Evolutionary conservation across 495 filamentous ascomycete genomes (phyloP).

Genomic region (Neurospora sp.): DNA sequence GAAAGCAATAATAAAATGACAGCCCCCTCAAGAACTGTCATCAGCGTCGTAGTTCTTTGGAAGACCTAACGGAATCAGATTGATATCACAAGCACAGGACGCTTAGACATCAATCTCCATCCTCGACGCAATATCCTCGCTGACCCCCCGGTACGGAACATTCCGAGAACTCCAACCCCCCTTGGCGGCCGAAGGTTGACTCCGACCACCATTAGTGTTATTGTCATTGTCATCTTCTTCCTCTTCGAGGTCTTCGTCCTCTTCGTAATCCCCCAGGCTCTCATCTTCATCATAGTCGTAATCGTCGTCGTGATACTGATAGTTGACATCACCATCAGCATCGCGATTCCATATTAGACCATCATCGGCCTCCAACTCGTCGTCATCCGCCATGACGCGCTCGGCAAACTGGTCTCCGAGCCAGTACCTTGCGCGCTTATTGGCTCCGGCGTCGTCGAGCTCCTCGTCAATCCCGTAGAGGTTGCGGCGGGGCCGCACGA

Average conservation of each 20-base stretch:
- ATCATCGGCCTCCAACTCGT: constrained; percentile 34
- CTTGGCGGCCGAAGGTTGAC: background rate
- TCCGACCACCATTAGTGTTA: constrained; percentile 12
- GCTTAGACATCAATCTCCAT: constrained; percentile 51
- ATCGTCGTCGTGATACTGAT: constrained; percentile 41
- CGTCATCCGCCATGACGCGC: constrained; percentile 28
- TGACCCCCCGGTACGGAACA: constrained; percentile 51
- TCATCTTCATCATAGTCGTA: constrained; percentile 37
- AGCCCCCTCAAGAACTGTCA: background rate
- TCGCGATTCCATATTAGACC: constrained; percentile 38
- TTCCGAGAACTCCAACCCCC: background rate
- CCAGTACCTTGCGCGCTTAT: constrained; percentile 77
- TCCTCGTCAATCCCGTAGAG: background rate
- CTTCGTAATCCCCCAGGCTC: constrained; percentile 36
- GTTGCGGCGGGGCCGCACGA: background rate
- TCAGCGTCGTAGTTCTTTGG: background rate
- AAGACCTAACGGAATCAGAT: background rate
- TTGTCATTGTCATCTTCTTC: constrained; percentile 34
- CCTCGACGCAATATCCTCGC: constrained; percentile 60
- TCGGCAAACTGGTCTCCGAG: constrained; percentile 53
- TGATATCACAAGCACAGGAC: background rate
- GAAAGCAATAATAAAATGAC: background rate
- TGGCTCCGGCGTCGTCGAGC: constrained; percentile 34
- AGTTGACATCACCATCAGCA: constrained; percentile 40
- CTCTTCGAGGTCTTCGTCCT: constrained; percentile 42